These are phyloP conservation scores for Hibiscus trionum DNA, from an alignment of 345 rosid genomes.

Conservation along the genomic window DNA sequence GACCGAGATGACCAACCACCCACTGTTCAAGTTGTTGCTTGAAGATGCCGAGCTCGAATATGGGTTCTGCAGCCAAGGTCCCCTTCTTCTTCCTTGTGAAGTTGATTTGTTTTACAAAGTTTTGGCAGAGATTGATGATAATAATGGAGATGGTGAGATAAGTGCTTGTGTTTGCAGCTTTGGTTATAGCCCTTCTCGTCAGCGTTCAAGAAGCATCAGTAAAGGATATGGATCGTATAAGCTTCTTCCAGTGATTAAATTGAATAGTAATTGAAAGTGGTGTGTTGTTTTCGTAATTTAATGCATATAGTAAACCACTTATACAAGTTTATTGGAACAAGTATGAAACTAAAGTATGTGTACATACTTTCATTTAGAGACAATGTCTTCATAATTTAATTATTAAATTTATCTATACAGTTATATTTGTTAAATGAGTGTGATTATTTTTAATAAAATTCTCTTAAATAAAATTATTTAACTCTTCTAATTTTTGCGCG, in stretches of 20 bases:
- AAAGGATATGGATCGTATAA: conserved; percentile 25
- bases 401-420: too few species aligned
- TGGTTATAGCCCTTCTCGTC: conserved; percentile 15
- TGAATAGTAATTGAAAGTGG: conserved; percentile 15
- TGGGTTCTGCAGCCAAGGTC: conserved; percentile 53
- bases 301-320: neutral
- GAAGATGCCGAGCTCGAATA: conserved; percentile 72
- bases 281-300: neutral
- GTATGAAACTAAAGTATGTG: too few species aligned
- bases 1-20: conserved; percentile 52
- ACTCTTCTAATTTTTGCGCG: too few species aligned
- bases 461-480: too few species aligned
- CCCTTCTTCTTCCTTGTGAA: conserved; percentile 64
- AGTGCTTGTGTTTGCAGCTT: conserved; percentile 14
- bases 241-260: conserved; percentile 36
- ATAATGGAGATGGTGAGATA: conserved; percentile 1
- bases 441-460: too few species aligned
- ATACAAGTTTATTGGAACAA: neutral
- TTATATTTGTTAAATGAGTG: too few species aligned
- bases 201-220: neutral
- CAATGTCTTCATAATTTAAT: too few species aligned
- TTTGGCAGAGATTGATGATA: conserved; percentile 38
- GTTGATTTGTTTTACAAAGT: conserved; percentile 54
- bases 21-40: conserved; percentile 55
- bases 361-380: too few species aligned